phyloP scores from a whole-genome alignment of 179 eudicot species.

The Silene coronaria region DNA sequence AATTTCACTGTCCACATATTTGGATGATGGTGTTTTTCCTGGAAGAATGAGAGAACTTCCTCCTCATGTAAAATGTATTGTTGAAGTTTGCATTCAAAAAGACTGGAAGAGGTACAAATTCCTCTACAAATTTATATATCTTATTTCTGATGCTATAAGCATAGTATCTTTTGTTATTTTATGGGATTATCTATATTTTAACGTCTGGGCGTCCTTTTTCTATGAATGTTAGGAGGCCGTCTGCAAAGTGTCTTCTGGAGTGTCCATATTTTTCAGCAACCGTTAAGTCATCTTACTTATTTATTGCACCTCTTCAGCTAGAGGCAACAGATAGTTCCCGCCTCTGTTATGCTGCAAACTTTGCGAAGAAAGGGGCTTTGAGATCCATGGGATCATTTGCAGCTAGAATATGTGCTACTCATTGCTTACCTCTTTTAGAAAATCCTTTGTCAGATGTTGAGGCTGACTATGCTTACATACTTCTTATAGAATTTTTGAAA shows the following conservation, averaged over 20 bases:
- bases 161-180: conserved; percentile 3
- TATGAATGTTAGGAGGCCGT: conserved; percentile 61
- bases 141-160: background rate
- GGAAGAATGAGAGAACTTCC: conserved; percentile 56
- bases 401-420: conserved; percentile 83
- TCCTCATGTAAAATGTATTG: conserved; percentile 48
- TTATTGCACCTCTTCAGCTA: conserved; percentile 75
- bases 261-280: conserved; percentile 70
- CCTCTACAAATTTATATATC: background rate
- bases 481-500: conserved; percentile 61
- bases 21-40: conserved; percentile 53
- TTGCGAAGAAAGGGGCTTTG: conserved; percentile 73
- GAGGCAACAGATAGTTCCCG: conserved; percentile 60
- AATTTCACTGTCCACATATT: conserved; percentile 44
- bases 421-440: conserved; percentile 57
- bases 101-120: conserved; percentile 61
- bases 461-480: conserved; percentile 70
- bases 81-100: conserved; percentile 73
- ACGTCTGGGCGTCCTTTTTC: background rate
- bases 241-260: conserved; percentile 80
- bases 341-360: conserved; percentile 69
- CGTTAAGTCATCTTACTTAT: conserved; percentile 70
- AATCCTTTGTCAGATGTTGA: conserved; percentile 59
- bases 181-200: background rate
- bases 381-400: conserved; percentile 82